Conservation (phyloP, 345 rosid species). For the Citrus australasica region DNA sequence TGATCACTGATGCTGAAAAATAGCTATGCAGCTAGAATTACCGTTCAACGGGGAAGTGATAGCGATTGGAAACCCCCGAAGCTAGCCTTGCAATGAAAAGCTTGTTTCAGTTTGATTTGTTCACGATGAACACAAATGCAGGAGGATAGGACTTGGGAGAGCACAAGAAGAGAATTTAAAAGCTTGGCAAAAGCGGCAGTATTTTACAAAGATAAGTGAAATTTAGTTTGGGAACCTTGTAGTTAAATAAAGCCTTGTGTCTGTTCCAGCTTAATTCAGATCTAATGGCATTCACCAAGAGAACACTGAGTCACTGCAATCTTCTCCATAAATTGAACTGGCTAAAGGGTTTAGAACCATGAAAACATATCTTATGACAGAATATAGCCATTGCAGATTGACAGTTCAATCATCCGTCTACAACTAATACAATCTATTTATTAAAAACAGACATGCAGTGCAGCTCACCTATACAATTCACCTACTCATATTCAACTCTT, state of each 20-base stretch:
- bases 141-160: constrained; percentile 31
- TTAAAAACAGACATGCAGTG: neutral
- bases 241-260: too few relatives aligned
- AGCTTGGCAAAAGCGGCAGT: constrained; percentile 33
- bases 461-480: neutral
- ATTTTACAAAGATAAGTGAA: constrained; percentile 15
- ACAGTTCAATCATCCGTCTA: neutral
- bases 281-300: too few relatives aligned
- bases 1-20: constrained; percentile 43
- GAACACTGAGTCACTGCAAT: too few relatives aligned
- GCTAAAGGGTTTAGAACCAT: neutral
- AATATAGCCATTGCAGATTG: neutral
- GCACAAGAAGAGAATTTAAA: constrained; percentile 14
- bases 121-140: constrained; percentile 30
- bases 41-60: constrained; percentile 43
- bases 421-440: neutral
- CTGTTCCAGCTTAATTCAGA: neutral
- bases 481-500: neutral
- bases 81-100: constrained; percentile 19
- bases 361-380: neutral
- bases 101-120: constrained; percentile 39
- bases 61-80: constrained; percentile 35
- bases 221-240: neutral
- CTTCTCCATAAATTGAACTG: neutral
- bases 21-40: constrained; percentile 30